Conservation (phyloP, 768 basidiomycete genomes). For the Boletus sp. region DNA sequence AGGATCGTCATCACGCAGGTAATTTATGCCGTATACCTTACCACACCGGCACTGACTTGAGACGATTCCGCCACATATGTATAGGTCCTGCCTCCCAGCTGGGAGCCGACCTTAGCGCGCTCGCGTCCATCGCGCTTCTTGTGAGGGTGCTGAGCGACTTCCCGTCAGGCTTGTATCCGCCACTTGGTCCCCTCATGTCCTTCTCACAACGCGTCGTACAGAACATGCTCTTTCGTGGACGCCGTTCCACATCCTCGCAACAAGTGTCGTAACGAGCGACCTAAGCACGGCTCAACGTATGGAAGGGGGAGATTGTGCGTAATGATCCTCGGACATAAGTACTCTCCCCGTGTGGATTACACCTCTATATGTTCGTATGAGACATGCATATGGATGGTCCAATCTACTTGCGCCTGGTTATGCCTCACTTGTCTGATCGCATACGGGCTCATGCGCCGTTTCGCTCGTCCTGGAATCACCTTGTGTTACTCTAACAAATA, state of each 20-base stretch:
- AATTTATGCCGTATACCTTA: constrained; percentile 21
- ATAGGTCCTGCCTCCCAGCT: constrained; percentile 39
- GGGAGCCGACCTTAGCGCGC: constrained; percentile 47
- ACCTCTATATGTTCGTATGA: constrained; percentile 11
- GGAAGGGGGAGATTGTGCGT: constrained; percentile 43
- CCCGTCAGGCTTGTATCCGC: constrained; percentile 43
- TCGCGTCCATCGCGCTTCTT: constrained; percentile 76
- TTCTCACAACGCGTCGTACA: constrained; percentile 13
- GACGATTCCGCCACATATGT: constrained; percentile 2
- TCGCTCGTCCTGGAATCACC: not conserved
- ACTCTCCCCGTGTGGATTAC: constrained; percentile 5
- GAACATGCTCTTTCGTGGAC: constrained; percentile 43
- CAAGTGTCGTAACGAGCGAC: constrained; percentile 71
- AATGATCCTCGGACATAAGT: constrained; percentile 17
- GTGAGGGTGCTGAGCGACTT: constrained; percentile 57
- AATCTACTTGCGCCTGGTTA: not conserved
- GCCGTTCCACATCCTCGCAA: constrained; percentile 62
- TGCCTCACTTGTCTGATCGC: not conserved
- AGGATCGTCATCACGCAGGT: constrained; percentile 31
- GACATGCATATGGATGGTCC: constrained; percentile 12
- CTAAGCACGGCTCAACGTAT: constrained; percentile 68
- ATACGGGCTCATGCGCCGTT: not conserved
- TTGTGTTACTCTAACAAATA: not conserved
- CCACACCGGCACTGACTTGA: constrained; percentile 9
- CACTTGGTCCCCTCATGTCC: not conserved